phyloP scores from a whole-genome alignment of 345 rosid species.

The Eucalyptus dawsonii region DNA sequence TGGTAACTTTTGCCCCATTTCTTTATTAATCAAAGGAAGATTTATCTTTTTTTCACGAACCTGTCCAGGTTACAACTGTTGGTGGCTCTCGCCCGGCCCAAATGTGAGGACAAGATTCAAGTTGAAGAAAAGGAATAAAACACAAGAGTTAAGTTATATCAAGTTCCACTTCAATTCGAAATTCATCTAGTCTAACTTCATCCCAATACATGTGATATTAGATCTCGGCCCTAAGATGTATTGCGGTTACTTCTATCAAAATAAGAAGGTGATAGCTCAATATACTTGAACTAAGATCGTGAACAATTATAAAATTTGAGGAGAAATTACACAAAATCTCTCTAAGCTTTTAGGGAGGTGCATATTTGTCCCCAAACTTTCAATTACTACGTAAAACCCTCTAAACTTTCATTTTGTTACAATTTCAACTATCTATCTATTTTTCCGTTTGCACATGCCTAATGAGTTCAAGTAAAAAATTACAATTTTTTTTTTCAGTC shows the following conservation, averaged over 20 bases:
- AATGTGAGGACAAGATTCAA: background rate
- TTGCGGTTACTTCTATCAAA: background rate
- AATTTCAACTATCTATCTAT: background rate
- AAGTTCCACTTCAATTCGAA: background rate
- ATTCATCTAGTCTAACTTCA: background rate
- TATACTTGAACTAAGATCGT: background rate
- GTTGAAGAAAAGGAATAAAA: background rate
- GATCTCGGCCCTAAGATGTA: background rate
- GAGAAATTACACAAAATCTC: background rate
- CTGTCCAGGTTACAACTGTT: background rate
- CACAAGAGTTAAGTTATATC: background rate
- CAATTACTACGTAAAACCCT: background rate
- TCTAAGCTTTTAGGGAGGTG: background rate
- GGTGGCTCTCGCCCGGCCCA: background rate
- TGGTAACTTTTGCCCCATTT: background rate
- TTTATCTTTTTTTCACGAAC: background rate
- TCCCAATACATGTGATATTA: background rate
- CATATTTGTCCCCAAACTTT: background rate
- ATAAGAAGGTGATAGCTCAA: background rate
- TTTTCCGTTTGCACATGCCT: background rate
- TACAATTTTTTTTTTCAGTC: background rate
- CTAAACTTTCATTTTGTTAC: background rate
- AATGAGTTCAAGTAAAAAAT: too few species aligned
- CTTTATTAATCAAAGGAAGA: background rate
- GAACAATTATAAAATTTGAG: background rate